Evolutionary conservation across 768 basidiomycete species (phyloP).

Genomic region (Rhodosporidiobolus sp.): DNA sequence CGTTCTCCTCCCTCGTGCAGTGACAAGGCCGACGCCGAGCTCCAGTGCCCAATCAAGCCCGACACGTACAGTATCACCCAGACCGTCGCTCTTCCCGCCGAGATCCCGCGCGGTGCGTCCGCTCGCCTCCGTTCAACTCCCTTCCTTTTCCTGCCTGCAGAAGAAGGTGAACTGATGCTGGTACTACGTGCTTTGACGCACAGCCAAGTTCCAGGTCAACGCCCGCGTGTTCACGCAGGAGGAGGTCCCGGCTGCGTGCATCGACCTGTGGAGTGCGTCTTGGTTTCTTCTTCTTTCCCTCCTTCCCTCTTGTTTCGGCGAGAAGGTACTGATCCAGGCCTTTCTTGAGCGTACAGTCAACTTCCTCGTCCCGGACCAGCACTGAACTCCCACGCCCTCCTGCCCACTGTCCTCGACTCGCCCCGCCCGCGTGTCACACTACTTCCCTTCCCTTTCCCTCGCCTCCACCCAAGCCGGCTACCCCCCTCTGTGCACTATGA

Average conservation of each 20-base stretch:
- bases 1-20: slow-evolving; percentile 55
- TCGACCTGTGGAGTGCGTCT: slow-evolving; percentile 76
- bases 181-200: background rate
- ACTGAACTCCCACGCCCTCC: too few species aligned
- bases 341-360: slow-evolving; percentile 17
- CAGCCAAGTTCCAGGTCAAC: slow-evolving; percentile 78
- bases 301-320: background rate
- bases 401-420: too few species aligned
- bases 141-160: background rate
- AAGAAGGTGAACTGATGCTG: slow-evolving; percentile 20
- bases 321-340: background rate
- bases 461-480: too few species aligned
- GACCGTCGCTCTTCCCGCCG: slow-evolving; percentile 79
- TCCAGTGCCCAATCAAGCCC: slow-evolving; percentile 78
- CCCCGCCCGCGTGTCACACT: too few species aligned
- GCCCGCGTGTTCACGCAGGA: slow-evolving; percentile 67
- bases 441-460: too few species aligned
- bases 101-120: slow-evolving; percentile 71
- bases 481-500: too few species aligned
- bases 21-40: slow-evolving; percentile 65
- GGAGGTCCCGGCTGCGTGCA: slow-evolving; percentile 74
- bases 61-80: slow-evolving; percentile 73
- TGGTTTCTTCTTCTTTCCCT: background rate
- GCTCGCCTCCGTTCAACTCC: slow-evolving; percentile 48
- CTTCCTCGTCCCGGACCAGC: slow-evolving; percentile 39